phyloP scores from a whole-genome alignment of 371 early-diverging fungal genomes.

The Mortierella sp. region DNA sequence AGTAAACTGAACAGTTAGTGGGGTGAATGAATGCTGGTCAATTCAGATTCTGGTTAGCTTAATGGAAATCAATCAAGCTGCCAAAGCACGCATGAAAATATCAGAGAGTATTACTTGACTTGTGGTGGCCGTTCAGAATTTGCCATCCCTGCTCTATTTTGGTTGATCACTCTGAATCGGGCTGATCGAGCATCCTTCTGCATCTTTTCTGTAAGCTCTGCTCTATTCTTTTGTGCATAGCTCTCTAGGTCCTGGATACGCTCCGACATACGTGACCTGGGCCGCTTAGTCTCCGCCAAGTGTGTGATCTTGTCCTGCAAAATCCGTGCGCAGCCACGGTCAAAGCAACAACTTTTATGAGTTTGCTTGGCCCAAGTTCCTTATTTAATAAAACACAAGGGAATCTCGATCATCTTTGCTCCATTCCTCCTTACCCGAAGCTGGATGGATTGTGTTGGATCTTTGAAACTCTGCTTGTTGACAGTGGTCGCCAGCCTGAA shows the following conservation, averaged over 20 bases:
- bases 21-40: too few relatives aligned
- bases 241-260: constrained; percentile 26
- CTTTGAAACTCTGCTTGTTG: constrained; percentile 68
- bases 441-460: constrained; percentile 64
- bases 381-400: not conserved
- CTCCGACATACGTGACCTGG: constrained; percentile 49
- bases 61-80: too few relatives aligned
- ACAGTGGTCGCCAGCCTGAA: constrained; percentile 77
- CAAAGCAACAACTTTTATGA: too few relatives aligned
- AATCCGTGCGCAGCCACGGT: too few relatives aligned
- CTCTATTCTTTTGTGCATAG: constrained; percentile 25
- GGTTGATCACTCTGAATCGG: constrained; percentile 70
- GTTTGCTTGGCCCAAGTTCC: too few relatives aligned
- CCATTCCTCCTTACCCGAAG: constrained; percentile 57
- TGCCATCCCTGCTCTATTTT: constrained; percentile 60
- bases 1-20: too few relatives aligned
- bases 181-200: constrained; percentile 63
- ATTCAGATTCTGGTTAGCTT: too few relatives aligned
- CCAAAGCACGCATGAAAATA: not conserved
- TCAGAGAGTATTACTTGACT: constrained; percentile 28
- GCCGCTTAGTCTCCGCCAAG: constrained; percentile 60
- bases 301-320: constrained; percentile 68
- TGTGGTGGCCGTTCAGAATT: constrained; percentile 28
- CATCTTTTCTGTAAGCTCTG: constrained; percentile 24
- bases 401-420: not conserved